Percentiles rank a stretch among this genome's conserved stretches.
Evolutionary conservation across 768 basidiomycete species (phyloP).

Genomic region (Thelephora aurantiotincta): DNA sequence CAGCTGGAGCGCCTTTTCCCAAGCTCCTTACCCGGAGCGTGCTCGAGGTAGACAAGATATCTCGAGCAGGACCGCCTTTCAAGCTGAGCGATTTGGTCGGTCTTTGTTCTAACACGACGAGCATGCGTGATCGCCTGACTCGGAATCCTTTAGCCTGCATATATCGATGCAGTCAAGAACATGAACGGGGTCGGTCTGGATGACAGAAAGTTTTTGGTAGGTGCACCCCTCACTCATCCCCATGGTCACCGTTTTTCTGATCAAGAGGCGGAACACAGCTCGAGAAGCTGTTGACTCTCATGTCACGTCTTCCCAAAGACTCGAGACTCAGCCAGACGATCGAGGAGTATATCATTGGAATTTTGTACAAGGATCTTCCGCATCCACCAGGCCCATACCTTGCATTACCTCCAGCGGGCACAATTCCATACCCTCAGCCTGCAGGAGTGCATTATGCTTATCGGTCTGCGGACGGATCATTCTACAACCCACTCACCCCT

Average conservation of each 20-base stretch:
- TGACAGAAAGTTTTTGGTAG: slow-evolving; percentile 47
- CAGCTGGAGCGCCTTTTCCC: slow-evolving; percentile 18
- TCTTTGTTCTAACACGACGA: not conserved
- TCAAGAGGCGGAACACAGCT: slow-evolving; percentile 24
- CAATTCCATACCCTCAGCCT: slow-evolving; percentile 6
- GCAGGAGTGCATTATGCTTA: slow-evolving; percentile 10
- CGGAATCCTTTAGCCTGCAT: slow-evolving; percentile 25
- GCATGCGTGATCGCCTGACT: not conserved
- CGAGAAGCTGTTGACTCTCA: slow-evolving; percentile 43
- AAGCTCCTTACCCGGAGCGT: slow-evolving; percentile 14
- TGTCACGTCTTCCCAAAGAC: slow-evolving; percentile 35
- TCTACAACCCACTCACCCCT: slow-evolving; percentile 21
- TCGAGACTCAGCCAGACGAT: slow-evolving; percentile 19
- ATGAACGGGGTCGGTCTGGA: slow-evolving; percentile 29
- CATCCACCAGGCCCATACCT: slow-evolving; percentile 55
- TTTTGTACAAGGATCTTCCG: slow-evolving; percentile 67
- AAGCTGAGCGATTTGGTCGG: slow-evolving; percentile 17
- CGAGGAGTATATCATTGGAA: slow-evolving; percentile 35
- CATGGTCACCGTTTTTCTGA: slow-evolving; percentile 1
- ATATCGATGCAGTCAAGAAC: slow-evolving; percentile 32
- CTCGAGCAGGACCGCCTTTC: slow-evolving; percentile 14
- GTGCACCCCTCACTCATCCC: slow-evolving; percentile 9
- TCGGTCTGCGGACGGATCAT: slow-evolving; percentile 22
- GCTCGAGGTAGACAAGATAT: slow-evolving; percentile 16
- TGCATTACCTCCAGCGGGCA: slow-evolving; percentile 8